Percentiles rank a stretch among this genome's conserved stretches.
These are phyloP conservation scores for Tephrocybe rancida DNA, from an alignment of 768 basidiomycete genomes.

Conservation along the genomic window DNA sequence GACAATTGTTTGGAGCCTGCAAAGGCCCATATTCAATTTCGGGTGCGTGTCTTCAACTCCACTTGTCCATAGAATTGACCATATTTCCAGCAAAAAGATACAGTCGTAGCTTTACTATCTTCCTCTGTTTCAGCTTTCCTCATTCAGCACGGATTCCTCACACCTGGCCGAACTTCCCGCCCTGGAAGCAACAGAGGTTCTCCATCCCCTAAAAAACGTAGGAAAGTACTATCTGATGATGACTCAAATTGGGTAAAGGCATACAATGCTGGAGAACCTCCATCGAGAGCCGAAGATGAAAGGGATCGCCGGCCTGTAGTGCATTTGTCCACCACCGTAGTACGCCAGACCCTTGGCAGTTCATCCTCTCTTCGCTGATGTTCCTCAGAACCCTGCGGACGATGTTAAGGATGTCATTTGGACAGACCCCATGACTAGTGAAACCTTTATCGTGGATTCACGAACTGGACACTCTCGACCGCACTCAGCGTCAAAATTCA, in stretches of 20 bases:
- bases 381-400: slow-evolving; percentile 19
- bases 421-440: slow-evolving; percentile 65
- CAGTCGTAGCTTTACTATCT: slow-evolving; percentile 57
- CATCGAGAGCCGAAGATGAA: background rate
- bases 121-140: slow-evolving; percentile 66
- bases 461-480: slow-evolving; percentile 70
- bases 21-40: slow-evolving; percentile 67
- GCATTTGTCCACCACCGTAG: slow-evolving; percentile 1
- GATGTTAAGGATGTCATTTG: slow-evolving; percentile 45
- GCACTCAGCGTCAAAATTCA: slow-evolving; percentile 21
- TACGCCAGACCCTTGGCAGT: background rate
- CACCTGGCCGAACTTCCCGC: slow-evolving; percentile 18
- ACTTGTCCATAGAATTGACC: slow-evolving; percentile 9
- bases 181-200: slow-evolving; percentile 1
- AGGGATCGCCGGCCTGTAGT: background rate
- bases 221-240: slow-evolving; percentile 39
- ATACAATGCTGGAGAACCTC: background rate
- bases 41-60: slow-evolving; percentile 43
- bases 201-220: slow-evolving; percentile 54
- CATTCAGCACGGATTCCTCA: slow-evolving; percentile 58
- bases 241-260: slow-evolving; percentile 38
- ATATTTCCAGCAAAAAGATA: slow-evolving; percentile 54
- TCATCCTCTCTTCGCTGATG: background rate
- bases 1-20: slow-evolving; percentile 84
- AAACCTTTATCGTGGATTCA: slow-evolving; percentile 62